These are phyloP conservation scores for Vanilla planifolia DNA, from an alignment of 106 monocot species.

Conservation along the genomic window DNA sequence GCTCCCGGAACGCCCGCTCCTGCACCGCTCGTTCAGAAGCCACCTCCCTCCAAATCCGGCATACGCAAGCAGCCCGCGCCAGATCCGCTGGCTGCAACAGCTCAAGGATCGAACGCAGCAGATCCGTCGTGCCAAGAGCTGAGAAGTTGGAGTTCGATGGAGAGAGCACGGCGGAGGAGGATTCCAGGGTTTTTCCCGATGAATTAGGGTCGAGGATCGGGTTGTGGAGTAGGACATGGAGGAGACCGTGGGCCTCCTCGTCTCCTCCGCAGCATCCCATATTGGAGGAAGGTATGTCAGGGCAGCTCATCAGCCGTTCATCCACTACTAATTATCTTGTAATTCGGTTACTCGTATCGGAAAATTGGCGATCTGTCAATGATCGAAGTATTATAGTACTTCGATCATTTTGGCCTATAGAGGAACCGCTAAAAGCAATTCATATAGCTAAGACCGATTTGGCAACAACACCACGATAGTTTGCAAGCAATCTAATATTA, in stretches of 20 bases:
- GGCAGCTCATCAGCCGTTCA: no score
- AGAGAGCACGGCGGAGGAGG: constrained; percentile 13
- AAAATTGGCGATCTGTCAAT: no score
- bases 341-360: no score
- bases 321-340: no score
- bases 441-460: no score
- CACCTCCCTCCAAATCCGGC: constrained; percentile 53
- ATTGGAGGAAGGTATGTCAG: background rate
- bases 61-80: constrained; percentile 78
- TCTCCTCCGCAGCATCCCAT: constrained; percentile 7
- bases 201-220: background rate
- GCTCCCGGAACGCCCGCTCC: constrained; percentile 52
- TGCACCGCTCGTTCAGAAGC: constrained; percentile 57
- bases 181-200: background rate
- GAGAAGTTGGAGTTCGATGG: constrained; percentile 41
- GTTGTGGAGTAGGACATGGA: constrained; percentile 1
- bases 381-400: no score
- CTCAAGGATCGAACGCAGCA: constrained; percentile 61
- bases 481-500: no score
- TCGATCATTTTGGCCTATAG: no score
- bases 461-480: no score
- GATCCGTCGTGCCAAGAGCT: constrained; percentile 34
- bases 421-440: no score
- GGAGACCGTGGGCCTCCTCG: constrained; percentile 1
- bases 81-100: constrained; percentile 57